phyloP scores from a whole-genome alignment of 2,329 filamentous ascomycete species.

The Ramularia endophylla region DNA sequence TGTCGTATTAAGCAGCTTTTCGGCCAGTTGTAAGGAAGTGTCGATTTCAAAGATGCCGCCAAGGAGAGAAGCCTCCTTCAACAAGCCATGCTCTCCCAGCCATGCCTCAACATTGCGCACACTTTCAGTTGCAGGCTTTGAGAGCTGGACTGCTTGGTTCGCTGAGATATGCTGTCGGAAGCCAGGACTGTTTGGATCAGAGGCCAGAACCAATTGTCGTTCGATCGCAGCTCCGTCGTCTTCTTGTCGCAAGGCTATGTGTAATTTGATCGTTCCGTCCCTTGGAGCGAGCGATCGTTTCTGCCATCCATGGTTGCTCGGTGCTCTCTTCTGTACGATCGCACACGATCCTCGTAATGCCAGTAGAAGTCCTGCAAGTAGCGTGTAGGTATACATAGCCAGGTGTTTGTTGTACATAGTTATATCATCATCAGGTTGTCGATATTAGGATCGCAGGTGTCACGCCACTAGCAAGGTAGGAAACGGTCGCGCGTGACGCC shows the following conservation, averaged over 20 bases:
- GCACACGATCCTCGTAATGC: too few relatives aligned
- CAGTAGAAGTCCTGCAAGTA: too few relatives aligned
- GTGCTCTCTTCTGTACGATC: too few relatives aligned
- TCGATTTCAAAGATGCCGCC: constrained; percentile 18
- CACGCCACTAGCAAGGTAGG: too few relatives aligned
- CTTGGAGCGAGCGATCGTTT: constrained; percentile 13
- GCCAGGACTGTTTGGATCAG: constrained; percentile 9
- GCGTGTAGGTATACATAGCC: too few relatives aligned
- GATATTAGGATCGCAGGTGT: too few relatives aligned
- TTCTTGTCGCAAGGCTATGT: constrained; percentile 17
- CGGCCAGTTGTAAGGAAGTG: constrained; percentile 14
- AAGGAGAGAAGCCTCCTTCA: constrained; percentile 3
- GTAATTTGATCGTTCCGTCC: constrained; percentile 15
- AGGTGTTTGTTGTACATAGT: too few relatives aligned
- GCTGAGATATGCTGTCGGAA: constrained; percentile 16
- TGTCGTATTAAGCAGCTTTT: constrained; percentile 18
- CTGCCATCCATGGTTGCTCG: constrained; percentile 9
- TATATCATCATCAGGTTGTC: too few relatives aligned
- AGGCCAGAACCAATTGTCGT: constrained; percentile 6
- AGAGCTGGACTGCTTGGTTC: constrained; percentile 6
- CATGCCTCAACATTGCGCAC: constrained; percentile 9
- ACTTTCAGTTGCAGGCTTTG: constrained; percentile 6
- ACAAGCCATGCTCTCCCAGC: constrained; percentile 12
- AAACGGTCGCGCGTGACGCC: too few relatives aligned
- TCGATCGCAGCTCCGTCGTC: constrained; percentile 12